Conservation (phyloP, 441 rosid genomes). For the Euphorbia corollata region DNA sequence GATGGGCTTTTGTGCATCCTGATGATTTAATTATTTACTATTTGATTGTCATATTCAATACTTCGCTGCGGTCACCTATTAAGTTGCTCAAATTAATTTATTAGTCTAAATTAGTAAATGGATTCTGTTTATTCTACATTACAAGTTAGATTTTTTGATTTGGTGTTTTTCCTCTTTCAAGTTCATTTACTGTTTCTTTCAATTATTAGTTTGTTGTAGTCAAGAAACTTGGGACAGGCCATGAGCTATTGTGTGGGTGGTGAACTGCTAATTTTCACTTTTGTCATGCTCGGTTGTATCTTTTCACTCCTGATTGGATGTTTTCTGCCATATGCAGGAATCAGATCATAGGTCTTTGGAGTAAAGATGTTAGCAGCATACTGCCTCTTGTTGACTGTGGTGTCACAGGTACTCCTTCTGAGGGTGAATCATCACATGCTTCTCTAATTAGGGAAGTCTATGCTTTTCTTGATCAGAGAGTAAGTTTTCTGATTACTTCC, state of each 20-base stretch:
- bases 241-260: neutral
- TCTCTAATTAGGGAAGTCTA: constrained; percentile 72
- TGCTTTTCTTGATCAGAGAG: constrained; percentile 87
- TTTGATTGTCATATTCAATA: neutral
- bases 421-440: constrained; percentile 49
- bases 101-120: neutral
- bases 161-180: neutral
- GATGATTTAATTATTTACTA: neutral
- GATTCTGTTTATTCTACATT: neutral
- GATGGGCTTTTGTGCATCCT: too few species aligned
- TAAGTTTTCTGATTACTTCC: constrained; percentile 40
- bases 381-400: constrained; percentile 79
- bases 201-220: neutral
- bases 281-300: neutral
- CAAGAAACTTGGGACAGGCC: neutral
- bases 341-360: constrained; percentile 79
- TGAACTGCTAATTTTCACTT: neutral
- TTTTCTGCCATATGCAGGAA: constrained; percentile 49
- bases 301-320: constrained; percentile 7
- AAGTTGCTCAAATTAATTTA: neutral
- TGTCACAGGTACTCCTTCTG: constrained; percentile 40
- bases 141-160: neutral
- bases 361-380: constrained; percentile 66
- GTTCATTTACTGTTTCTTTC: neutral
- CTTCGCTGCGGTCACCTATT: neutral